A percentile compares a stretch with the other conserved stretches of the same genome.
phyloP scores from a whole-genome alignment of 495 filamentous ascomycete genomes.

The Aspergillus ellipticus region DNA sequence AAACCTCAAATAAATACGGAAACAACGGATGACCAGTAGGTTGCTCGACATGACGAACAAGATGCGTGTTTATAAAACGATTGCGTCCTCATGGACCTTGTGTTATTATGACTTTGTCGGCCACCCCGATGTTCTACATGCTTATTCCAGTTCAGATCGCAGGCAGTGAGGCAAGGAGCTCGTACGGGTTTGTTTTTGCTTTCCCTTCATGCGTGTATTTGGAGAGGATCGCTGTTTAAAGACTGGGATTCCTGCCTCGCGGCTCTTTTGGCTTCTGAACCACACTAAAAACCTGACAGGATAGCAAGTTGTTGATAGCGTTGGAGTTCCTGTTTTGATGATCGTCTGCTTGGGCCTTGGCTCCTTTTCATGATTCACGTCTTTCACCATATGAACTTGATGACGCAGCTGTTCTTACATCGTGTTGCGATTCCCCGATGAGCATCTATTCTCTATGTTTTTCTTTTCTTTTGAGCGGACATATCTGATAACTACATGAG shows the following conservation, averaged over 20 bases:
- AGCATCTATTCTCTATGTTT: background rate
- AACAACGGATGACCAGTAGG: background rate
- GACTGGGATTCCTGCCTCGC: conserved; percentile 39
- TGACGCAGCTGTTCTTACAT: background rate
- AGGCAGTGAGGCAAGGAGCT: background rate
- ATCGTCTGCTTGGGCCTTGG: conserved; percentile 5
- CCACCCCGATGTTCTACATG: conserved; percentile 7
- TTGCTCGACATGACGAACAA: background rate
- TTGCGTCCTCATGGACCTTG: conserved; percentile 23
- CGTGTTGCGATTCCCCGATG: background rate
- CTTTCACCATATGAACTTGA: background rate
- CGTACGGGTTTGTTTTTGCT: conserved; percentile 13
- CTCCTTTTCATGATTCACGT: conserved; percentile 8
- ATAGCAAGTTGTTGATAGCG: conserved; percentile 19
- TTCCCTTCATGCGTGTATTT: conserved; percentile 14
- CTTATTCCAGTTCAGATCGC: conserved; percentile 2
- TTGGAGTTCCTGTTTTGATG: conserved; percentile 15
- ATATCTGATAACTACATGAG: background rate
- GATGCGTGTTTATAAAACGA: conserved; percentile 16
- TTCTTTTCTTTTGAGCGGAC: background rate
- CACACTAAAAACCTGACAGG: conserved; percentile 9
- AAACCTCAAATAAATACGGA: background rate
- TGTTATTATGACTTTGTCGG: conserved; percentile 17
- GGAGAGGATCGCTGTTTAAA: conserved; percentile 29
- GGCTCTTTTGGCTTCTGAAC: conserved; percentile 24